phyloP scores from a whole-genome alignment of 2,329 filamentous ascomycete genomes.

The Calonectria hawksworthii region DNA sequence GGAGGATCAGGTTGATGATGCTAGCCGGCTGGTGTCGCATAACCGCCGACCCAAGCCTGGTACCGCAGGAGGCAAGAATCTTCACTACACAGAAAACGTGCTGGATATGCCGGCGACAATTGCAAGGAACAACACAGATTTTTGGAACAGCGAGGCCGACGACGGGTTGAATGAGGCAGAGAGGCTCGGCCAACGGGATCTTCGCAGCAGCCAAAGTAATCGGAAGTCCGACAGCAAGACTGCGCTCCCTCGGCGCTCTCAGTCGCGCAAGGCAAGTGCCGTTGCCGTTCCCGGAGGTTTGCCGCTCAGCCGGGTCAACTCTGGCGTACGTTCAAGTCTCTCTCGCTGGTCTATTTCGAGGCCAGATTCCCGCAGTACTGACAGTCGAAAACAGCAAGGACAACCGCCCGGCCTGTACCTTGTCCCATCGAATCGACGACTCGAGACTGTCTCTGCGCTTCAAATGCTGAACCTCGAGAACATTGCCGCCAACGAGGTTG shows the following conservation, averaged over 20 bases:
- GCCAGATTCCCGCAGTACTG: constrained; percentile 51
- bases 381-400: constrained; percentile 52
- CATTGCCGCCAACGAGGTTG: constrained; percentile 88
- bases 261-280: constrained; percentile 70
- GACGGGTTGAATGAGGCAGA: constrained; percentile 67
- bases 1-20: constrained; percentile 90
- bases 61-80: constrained; percentile 86
- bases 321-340: constrained; percentile 55
- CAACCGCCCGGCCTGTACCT: constrained; percentile 66
- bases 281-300: constrained; percentile 52
- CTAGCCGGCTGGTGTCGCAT: constrained; percentile 90
- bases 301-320: constrained; percentile 64
- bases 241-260: constrained; percentile 63
- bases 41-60: constrained; percentile 80
- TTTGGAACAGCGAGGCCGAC: constrained; percentile 83
- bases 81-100: constrained; percentile 93
- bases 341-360: constrained; percentile 49
- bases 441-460: constrained; percentile 77
- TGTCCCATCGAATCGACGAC: constrained; percentile 67
- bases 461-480: constrained; percentile 96
- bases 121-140: constrained; percentile 63
- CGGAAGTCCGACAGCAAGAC: constrained; percentile 68
- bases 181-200: constrained; percentile 63
- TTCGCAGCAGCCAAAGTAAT: constrained; percentile 64
- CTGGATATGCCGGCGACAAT: constrained; percentile 71